These are phyloP conservation scores for Pestalotiopsis sp. DNA, from an alignment of 2,329 filamentous ascomycete genomes.

Conservation along the genomic window DNA sequence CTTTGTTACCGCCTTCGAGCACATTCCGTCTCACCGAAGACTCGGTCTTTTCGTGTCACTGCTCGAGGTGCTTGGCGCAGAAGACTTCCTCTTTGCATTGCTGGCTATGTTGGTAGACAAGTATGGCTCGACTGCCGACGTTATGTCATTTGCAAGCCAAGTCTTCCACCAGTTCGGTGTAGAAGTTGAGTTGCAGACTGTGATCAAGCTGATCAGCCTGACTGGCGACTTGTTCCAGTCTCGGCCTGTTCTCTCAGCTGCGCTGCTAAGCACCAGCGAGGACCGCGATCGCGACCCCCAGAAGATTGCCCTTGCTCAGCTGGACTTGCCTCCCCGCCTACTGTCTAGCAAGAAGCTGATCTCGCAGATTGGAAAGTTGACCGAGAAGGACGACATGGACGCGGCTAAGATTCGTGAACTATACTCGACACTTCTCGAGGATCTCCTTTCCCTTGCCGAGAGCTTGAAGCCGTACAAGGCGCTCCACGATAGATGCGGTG, in stretches of 20 bases:
- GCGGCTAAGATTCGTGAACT: slow-evolving; percentile 66
- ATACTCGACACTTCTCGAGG: slow-evolving; percentile 70
- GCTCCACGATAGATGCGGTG: slow-evolving; percentile 62
- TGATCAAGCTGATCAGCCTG: slow-evolving; percentile 76
- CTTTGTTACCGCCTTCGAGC: slow-evolving; percentile 95
- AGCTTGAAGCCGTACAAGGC: slow-evolving; percentile 57
- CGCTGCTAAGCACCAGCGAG: slow-evolving; percentile 64
- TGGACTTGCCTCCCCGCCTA: slow-evolving; percentile 59
- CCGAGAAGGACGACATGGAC: slow-evolving; percentile 66
- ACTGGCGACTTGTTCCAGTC: slow-evolving; percentile 74
- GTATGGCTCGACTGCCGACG: slow-evolving; percentile 75
- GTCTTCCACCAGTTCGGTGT: slow-evolving; percentile 74
- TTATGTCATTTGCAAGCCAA: slow-evolving; percentile 74
- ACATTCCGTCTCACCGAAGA: slow-evolving; percentile 86
- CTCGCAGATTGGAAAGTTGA: slow-evolving; percentile 55
- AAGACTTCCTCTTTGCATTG: slow-evolving; percentile 87
- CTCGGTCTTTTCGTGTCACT: slow-evolving; percentile 82
- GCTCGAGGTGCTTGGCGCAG: slow-evolving; percentile 79
- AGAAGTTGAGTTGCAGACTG: slow-evolving; percentile 74
- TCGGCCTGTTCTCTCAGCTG: slow-evolving; percentile 72
- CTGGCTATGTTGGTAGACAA: slow-evolving; percentile 89
- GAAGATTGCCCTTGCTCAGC: slow-evolving; percentile 54
- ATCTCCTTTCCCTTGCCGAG: slow-evolving; percentile 67
- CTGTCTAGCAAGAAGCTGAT: slow-evolving; percentile 60
- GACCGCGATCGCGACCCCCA: slow-evolving; percentile 49